These are phyloP conservation scores for Filosporella fistucella DNA, from an alignment of 495 filamentous ascomycete genomes.

Conservation along the genomic window DNA sequence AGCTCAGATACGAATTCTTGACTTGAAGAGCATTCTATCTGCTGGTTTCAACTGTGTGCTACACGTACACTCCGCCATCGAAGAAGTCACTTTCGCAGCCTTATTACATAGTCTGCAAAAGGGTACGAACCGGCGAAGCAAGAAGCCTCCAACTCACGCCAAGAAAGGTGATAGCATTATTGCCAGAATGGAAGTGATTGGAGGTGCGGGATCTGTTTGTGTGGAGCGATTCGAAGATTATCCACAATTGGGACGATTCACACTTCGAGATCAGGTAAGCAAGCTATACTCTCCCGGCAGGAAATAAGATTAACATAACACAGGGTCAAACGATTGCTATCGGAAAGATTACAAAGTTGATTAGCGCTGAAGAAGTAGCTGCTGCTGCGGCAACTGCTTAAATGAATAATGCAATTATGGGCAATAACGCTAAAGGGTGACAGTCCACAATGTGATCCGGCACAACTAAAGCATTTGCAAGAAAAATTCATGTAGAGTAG, in stretches of 20 bases:
- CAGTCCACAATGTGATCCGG: too few species aligned
- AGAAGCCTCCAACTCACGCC: slow-evolving; percentile 85
- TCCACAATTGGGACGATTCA: slow-evolving; percentile 90
- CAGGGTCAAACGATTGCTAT: slow-evolving; percentile 96
- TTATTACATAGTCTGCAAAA: slow-evolving; percentile 95
- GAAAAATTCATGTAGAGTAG: not conserved
- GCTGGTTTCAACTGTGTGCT: slow-evolving; percentile 89
- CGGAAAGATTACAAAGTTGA: slow-evolving; percentile 89
- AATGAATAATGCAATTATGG: too few species aligned
- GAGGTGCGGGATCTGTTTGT: slow-evolving; percentile 80
- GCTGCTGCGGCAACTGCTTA: slow-evolving; percentile 13
- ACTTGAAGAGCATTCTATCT: slow-evolving; percentile 88
- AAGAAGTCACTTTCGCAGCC: slow-evolving; percentile 85
- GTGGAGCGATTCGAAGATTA: slow-evolving; percentile 93
- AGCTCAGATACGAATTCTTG: slow-evolving; percentile 93
- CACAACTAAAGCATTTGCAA: not conserved
- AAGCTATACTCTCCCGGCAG: not conserved
- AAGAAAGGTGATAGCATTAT: slow-evolving; percentile 92
- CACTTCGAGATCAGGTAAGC: slow-evolving; percentile 82
- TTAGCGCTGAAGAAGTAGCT: slow-evolving; percentile 17
- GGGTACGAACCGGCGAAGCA: slow-evolving; percentile 90
- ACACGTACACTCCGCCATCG: slow-evolving; percentile 87
- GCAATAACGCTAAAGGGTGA: too few species aligned
- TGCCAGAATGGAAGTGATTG: slow-evolving; percentile 80
- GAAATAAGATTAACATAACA: slow-evolving; percentile 7